These are phyloP conservation scores for Alnus glutinosa DNA, from an alignment of 306 rosid species.

Conservation along the genomic window DNA sequence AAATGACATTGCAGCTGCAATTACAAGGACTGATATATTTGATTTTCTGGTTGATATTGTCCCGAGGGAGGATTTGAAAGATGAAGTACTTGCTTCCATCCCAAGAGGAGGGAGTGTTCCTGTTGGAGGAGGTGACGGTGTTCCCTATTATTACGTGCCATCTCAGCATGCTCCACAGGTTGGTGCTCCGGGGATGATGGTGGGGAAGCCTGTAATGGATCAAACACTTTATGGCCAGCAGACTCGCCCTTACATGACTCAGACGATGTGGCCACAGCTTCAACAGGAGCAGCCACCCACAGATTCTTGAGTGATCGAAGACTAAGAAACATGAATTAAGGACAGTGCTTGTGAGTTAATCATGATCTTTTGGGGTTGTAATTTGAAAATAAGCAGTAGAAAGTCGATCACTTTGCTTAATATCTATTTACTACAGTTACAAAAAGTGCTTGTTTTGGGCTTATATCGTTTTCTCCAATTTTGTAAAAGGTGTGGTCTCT, in stretches of 20 bases:
- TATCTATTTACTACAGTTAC: constrained; percentile 13
- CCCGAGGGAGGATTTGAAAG: constrained; percentile 50
- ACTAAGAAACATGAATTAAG: not conserved
- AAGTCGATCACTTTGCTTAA: constrained; percentile 16
- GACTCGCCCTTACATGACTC: constrained; percentile 31
- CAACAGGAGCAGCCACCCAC: constrained; percentile 37
- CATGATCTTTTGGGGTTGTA: constrained; percentile 21
- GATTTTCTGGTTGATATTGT: constrained; percentile 64
- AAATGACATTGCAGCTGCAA: constrained; percentile 59
- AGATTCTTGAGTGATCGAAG: constrained; percentile 39
- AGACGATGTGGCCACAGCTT: constrained; percentile 38
- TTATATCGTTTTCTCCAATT: not conserved
- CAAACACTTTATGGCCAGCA: constrained; percentile 40
- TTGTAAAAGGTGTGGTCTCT: not conserved
- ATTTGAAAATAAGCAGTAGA: constrained; percentile 10
- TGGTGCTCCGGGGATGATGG: constrained; percentile 41
- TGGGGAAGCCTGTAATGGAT: constrained; percentile 48
- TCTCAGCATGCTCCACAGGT: constrained; percentile 40
- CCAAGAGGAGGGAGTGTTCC: constrained; percentile 37
- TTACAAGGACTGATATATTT: constrained; percentile 53
- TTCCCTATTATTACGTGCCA: constrained; percentile 51
- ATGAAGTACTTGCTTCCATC: constrained; percentile 37
- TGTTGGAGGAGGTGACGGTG: constrained; percentile 42
- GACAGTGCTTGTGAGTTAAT: not conserved
- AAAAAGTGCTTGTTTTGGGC: constrained; percentile 10